Base-by-base conservation (phyloP, 2,329 filamentous ascomycete species). In the Coniochaeta hoffmannii region DNA sequence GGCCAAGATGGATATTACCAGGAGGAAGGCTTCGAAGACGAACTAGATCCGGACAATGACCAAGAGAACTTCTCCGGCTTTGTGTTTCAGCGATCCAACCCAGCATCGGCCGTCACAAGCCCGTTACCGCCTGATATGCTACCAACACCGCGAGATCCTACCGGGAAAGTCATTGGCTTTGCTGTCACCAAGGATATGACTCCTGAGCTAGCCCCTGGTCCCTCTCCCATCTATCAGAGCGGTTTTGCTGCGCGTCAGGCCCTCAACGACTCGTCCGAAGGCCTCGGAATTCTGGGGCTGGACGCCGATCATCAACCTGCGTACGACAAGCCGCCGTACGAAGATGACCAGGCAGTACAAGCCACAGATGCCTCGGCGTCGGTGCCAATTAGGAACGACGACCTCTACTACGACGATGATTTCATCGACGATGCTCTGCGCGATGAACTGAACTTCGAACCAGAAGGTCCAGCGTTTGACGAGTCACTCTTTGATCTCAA, bases 401-500 rank as follows among this genome's bases (percentile, higher is more conserved):
- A 50, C 9, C 34, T 53, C 32, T 17, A 71, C 53, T 77, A 82
- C 32, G 83, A 87, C 60, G 86, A 89, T 59, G 71, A 89, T 30
- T 89, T 89, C 66, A 90, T 86, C 63, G 84, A 88, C 59, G 83
- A 80, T 51, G 78, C 76, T 56, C 69, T 81, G 63, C 54, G 66
- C 0, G 71, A 73, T 44, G 71, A 73, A 60, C 65, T 72, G 7
- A 71, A 75, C 38, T 78, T 80, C 61, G 74, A 78, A 56, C 76
- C 76, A 17, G 80, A 86, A 28, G 75, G 76, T 1, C 72, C 74
- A 0, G 74, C 79, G 1, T 89, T 90, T 65, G 86, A 90, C 58
- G 87, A 90, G 66, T 86, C 84, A 6, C 78, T 89, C 14, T 90
- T 90, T 64, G 87, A 90, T 60, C 76, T 83, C 31, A 76, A 87